Evolutionary conservation across 2,329 filamentous ascomycete genomes (phyloP).

Genomic region (Apiospora sp.): DNA sequence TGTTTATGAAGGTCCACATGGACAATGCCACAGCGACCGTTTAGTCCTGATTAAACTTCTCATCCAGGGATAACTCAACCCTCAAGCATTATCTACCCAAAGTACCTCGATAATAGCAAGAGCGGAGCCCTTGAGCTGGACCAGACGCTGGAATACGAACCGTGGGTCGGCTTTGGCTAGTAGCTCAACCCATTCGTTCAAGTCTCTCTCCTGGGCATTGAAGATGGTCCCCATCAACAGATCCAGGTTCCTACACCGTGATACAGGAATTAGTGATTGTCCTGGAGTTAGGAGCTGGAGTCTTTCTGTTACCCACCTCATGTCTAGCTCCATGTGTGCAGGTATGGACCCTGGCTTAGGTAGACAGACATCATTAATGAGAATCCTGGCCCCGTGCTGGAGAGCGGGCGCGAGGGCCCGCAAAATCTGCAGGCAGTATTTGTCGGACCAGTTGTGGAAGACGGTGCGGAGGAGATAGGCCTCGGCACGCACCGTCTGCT

Average conservation of each 20-base stretch:
- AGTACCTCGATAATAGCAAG: not conserved
- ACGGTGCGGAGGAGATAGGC: not conserved
- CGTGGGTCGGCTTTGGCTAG: not conserved
- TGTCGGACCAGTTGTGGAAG: constrained; percentile 20
- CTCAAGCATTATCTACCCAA: no score
- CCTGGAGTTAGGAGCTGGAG: no score
- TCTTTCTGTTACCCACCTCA: no score
- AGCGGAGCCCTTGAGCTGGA: not conserved
- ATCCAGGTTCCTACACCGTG: no score
- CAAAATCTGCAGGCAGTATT: not conserved
- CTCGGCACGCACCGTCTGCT: not conserved
- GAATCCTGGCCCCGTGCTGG: not conserved
- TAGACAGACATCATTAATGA: not conserved
- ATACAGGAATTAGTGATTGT: no score
- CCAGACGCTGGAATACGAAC: no score
- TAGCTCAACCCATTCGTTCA: not conserved
- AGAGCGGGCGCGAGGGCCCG: not conserved
- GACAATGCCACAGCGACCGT: no score
- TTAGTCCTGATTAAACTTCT: no score
- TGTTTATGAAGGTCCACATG: no score
- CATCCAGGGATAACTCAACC: no score
- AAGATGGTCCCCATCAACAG: no score
- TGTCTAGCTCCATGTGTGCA: no score
- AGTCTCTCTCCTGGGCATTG: constrained; percentile 1
- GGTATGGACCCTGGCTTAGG: not conserved